Evolutionary conservation across 768 basidiomycete species (phyloP), one percentile per base, ranked within the genome.

Genomic region (Termitomyces sp.): DNA sequence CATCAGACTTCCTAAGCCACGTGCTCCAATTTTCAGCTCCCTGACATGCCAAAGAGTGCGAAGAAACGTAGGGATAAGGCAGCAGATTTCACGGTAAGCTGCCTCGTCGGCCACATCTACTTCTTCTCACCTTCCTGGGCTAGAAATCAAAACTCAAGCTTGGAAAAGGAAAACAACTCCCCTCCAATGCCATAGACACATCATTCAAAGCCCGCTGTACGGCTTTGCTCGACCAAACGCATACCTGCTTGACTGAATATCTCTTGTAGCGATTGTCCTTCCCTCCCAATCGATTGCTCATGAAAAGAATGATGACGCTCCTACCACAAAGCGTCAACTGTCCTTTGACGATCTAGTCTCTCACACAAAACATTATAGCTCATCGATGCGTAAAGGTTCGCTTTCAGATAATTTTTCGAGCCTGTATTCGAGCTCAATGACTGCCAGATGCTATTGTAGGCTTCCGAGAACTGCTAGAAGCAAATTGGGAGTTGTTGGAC

Each of bases 71-170:
- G 88, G 69, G 92, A 90, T 64, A 94, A 92, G 71, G 86, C 83
- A 2, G 89, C 89, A 50, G 96, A 98, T 72, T 97, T 98, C 67
- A 82, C 86, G 32, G 94, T 92, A 71, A 60, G 48, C 50, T 31
- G 15, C 29, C 32, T 60, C 14, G 34, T 40, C 31, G 29, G 12
- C 46, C 15, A 40, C 20, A 53, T 48, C 49, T 20, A 15, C 34
- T 20, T 25, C 17, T 58, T 54, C 34, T 61, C 56, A 54, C 42
- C 43, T 49, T 2, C 20, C 54, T 15, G 43, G 52, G 57, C 42
- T 73, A 98, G 94, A 98, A 95, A 93, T 87, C 93, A 31, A 98
- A 92, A 73, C 81, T 97, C 42, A 99, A 97, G 74, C 90, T 99
- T 54, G 96, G 96, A 40, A 99, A 96, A 72, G 94, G 92, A 48